Base-by-base conservation (phyloP, 2,329 filamentous ascomycete species). In the Immersiporthe knoxdaviesiana region DNA sequence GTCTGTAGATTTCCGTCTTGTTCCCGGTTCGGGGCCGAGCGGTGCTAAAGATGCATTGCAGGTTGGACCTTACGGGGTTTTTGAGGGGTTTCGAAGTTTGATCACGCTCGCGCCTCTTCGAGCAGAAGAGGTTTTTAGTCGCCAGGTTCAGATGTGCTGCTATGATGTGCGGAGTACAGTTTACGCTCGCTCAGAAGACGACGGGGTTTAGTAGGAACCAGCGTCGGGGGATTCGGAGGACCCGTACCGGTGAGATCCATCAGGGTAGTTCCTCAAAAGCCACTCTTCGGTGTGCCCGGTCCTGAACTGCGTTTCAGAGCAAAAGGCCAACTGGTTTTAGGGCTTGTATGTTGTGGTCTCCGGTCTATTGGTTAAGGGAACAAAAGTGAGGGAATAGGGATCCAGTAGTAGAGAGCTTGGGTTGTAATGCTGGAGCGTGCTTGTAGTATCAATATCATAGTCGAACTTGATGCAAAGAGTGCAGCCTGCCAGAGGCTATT, bases 11-110 rank as follows among this genome's bases (percentile, higher is more conserved):
- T 59, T n/a, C 56, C 32, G 56, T 37, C 32, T 59, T 59, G 56
- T 59, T 59, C 21, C 56, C 56, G 56, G 18, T 32, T 59, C 56
- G 56, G 56, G 32, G 8, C 56, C 30, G 56, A 37, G 32, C 27
- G 21, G 32, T n/a, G 18, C 21, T 30, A 16, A 30, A 21, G 56
- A n/a, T 37, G 56, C 56, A 16, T 59, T 18, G 30, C 21, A 32
- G 11, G n/a, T 59, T 32, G 32, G 56, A 37, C 30, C 56, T 59
- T n/a, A 24, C 30, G 56, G 56, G 35, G 35, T 35, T 35, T 35
- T 35, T 4, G 35, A 35, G 35, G 4, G 8, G 16, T 30, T 10
- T 21, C 5, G 54, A 27, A 32, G 12, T 18, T 7, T 54, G 27
- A n/a, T n/a, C 24, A 18, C 5, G 24, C 24, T 8, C 12, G 11